Evolutionary conservation across 768 basidiomycete genomes (phyloP).

Genomic region (Termitomyces sp.): DNA sequence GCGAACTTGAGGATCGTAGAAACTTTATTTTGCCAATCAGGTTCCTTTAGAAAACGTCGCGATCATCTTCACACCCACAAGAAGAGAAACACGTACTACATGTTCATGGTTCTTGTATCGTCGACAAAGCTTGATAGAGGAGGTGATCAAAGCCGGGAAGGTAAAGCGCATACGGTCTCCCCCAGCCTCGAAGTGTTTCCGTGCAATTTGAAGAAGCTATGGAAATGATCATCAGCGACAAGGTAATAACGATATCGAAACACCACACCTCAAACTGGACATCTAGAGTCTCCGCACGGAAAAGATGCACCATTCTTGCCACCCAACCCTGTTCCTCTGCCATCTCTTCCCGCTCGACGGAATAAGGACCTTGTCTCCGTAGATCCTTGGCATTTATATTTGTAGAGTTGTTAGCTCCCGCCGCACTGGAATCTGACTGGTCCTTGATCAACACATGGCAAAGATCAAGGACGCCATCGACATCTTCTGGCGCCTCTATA

Average conservation of each 20-base stretch:
- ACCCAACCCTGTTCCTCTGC: conserved; percentile 99
- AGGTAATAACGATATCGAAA: conserved; percentile 16
- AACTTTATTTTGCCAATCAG: conserved; percentile 82
- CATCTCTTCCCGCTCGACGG: conserved; percentile 79
- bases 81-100: conserved; percentile 35
- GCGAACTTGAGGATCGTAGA: conserved; percentile 91
- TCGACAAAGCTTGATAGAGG: conserved; percentile 87
- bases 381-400: conserved; percentile 35
- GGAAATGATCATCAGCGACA: background rate
- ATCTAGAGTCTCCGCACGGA: conserved; percentile 80
- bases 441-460: conserved; percentile 92
- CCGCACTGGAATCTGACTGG: conserved; percentile 49
- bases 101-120: conserved; percentile 84
- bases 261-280: conserved; percentile 80
- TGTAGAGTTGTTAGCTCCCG: conserved; percentile 23
- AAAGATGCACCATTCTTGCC: conserved; percentile 95
- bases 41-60: conserved; percentile 44
- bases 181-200: conserved; percentile 85
- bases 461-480: conserved; percentile 87
- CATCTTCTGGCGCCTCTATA: conserved; percentile 91
- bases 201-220: conserved; percentile 86
- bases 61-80: background rate
- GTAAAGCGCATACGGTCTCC: conserved; percentile 96
- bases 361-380: conserved; percentile 54
- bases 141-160: conserved; percentile 93